A percentile compares a stretch with the other conserved stretches of the same genome.
Conservation (phyloP, 2,329 filamentous ascomycete species). For the Fusarium sp. region DNA sequence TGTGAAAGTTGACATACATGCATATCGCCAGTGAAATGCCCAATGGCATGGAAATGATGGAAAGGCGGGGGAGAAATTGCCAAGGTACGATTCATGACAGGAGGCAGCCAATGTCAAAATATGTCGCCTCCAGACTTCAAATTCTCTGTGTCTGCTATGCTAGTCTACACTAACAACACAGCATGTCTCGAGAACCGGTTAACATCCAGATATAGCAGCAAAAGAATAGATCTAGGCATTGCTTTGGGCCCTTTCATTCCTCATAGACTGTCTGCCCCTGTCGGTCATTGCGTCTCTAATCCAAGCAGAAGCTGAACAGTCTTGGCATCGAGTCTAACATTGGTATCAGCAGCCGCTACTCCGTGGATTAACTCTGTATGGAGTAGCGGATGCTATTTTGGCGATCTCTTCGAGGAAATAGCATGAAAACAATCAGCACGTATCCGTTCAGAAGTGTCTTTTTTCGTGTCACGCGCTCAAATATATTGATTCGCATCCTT, state of each 20-base stretch:
- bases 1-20: conserved; percentile 1
- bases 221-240: neutral
- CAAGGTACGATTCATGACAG: conserved; percentile 30
- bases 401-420: conserved; percentile 9
- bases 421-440: conserved; percentile 33
- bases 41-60: conserved; percentile 42
- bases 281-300: conserved; percentile 24
- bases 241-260: conserved; percentile 3
- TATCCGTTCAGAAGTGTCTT: conserved; percentile 1
- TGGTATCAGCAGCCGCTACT: conserved; percentile 21
- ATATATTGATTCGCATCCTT: conserved; percentile 31
- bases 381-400: conserved; percentile 41
- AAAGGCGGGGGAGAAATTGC: conserved; percentile 31
- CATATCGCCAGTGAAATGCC: conserved; percentile 8
- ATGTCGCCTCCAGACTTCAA: neutral
- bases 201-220: neutral
- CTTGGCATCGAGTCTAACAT: conserved; percentile 26
- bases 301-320: conserved; percentile 12
- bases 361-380: conserved; percentile 24
- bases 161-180: neutral
- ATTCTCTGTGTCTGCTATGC: neutral
- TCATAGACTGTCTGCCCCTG: conserved; percentile 10
- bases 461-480: conserved; percentile 33
- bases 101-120: conserved; percentile 21
- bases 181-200: neutral